A percentile compares a stretch with the other conserved stretches of the same genome.
These are phyloP conservation scores for Colletotrichum echinochloae DNA, from an alignment of 2,329 filamentous ascomycete genomes.

Conservation along the genomic window DNA sequence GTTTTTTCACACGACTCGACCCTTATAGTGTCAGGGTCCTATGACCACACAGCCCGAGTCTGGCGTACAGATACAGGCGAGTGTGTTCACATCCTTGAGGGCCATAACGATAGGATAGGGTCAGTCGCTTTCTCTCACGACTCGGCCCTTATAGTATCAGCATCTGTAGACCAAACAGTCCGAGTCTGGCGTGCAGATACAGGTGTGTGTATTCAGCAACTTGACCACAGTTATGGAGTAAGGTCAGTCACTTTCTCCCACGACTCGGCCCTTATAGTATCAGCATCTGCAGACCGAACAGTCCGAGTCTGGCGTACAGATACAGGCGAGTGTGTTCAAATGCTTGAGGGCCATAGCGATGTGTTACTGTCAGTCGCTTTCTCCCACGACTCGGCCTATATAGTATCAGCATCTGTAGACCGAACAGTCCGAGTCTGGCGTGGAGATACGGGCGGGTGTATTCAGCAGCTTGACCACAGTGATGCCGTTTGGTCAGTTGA, in stretches of 20 bases:
- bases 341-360: not conserved
- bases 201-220: too few species aligned
- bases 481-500: too few species aligned
- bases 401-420: not conserved
- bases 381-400: not conserved
- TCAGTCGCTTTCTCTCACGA: not conserved
- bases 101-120: not conserved
- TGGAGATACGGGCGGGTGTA: too few species aligned
- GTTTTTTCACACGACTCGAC: not conserved
- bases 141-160: not conserved
- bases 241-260: not conserved
- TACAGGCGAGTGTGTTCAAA: not conserved
- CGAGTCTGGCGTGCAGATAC: not conserved
- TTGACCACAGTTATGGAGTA: too few species aligned
- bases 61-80: not conserved
- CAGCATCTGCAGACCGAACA: too few species aligned
- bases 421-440: not conserved
- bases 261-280: not conserved
- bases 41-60: not conserved
- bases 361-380: not conserved
- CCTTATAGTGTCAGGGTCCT: not conserved
- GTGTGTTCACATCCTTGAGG: not conserved
- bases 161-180: not conserved
- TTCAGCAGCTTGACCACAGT: too few species aligned
- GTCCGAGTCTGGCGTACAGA: too few species aligned